Percentiles rank a stretch among this genome's conserved stretches.
phyloP scores from a whole-genome alignment of 768 basidiomycete species.

The Mycena crocata region DNA sequence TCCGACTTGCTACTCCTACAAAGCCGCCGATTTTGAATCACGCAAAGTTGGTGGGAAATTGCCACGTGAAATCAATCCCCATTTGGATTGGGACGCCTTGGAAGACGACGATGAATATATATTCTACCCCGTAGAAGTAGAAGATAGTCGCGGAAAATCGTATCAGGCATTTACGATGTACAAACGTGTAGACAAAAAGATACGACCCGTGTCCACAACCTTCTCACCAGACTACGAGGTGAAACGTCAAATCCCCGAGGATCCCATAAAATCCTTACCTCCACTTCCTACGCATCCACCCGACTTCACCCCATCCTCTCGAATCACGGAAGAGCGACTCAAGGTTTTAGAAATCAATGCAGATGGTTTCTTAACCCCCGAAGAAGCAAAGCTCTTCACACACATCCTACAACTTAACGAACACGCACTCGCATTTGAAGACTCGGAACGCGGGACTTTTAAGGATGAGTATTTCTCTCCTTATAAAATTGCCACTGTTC shows the following conservation, averaged over 20 bases:
- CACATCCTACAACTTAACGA: background rate
- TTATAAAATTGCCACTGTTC: constrained; percentile 28
- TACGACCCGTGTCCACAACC: too few species aligned
- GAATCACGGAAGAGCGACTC: constrained; percentile 34
- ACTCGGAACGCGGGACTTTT: constrained; percentile 38
- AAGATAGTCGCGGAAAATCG: too few species aligned
- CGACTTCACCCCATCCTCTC: constrained; percentile 27
- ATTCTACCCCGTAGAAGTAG: too few species aligned
- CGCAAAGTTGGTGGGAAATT: too few species aligned
- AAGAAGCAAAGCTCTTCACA: constrained; percentile 33
- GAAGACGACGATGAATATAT: too few species aligned
- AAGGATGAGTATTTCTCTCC: constrained; percentile 18
- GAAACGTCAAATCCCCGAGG: constrained; percentile 30
- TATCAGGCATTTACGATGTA: too few species aligned
- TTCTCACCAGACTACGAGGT: constrained; percentile 38
- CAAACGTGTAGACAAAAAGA: too few species aligned
- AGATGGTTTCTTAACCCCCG: constrained; percentile 37
- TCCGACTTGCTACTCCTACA: too few species aligned
- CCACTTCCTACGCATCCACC: constrained; percentile 32
- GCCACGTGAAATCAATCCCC: too few species aligned
- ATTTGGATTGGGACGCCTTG: too few species aligned
- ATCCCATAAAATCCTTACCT: constrained; percentile 36
- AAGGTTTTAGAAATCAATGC: constrained; percentile 34
- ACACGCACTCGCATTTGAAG: background rate
- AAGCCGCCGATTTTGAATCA: too few species aligned